Evolutionary conservation across 192 early-diverging fungal species (phyloP).

Genomic region (Coemansia umbellata): DNA sequence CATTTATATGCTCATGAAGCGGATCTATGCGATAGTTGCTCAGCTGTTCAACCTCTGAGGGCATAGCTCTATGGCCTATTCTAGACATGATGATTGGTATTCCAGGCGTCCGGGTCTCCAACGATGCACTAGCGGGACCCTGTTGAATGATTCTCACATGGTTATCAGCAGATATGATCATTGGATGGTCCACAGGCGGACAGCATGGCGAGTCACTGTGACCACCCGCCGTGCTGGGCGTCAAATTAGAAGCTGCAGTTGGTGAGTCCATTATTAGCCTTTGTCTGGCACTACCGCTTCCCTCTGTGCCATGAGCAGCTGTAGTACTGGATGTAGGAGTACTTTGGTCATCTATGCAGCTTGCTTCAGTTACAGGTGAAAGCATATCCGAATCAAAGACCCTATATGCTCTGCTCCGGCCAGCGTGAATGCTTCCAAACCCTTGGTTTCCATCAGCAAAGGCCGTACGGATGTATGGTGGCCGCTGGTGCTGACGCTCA

Average conservation of each 20-base stretch:
- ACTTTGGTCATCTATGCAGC: slow-evolving; percentile 14
- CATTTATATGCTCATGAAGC: background rate
- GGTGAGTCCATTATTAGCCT: background rate
- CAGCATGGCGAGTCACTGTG: too few relatives aligned
- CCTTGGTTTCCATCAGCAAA: background rate
- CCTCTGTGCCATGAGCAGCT: background rate
- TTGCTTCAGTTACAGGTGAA: slow-evolving; percentile 32
- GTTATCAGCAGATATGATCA: background rate
- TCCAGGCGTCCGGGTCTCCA: background rate
- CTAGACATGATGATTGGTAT: too few relatives aligned
- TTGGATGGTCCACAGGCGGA: background rate
- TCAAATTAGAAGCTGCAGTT: too few relatives aligned
- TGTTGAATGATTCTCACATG: background rate
- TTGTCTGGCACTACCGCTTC: background rate
- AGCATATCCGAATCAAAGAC: slow-evolving; percentile 20
- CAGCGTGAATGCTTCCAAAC: background rate
- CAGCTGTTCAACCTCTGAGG: background rate
- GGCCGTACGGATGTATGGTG: background rate
- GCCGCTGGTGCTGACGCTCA: slow-evolving; percentile 11
- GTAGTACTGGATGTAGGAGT: slow-evolving; percentile 1
- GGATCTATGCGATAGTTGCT: slow-evolving; percentile 30
- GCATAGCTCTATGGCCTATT: background rate
- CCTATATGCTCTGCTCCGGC: background rate
- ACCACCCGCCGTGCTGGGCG: too few relatives aligned
- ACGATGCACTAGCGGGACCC: slow-evolving; percentile 9